Evolutionary conservation across 116 monocot genomes (phyloP).

Genomic region (Iris pallida): DNA sequence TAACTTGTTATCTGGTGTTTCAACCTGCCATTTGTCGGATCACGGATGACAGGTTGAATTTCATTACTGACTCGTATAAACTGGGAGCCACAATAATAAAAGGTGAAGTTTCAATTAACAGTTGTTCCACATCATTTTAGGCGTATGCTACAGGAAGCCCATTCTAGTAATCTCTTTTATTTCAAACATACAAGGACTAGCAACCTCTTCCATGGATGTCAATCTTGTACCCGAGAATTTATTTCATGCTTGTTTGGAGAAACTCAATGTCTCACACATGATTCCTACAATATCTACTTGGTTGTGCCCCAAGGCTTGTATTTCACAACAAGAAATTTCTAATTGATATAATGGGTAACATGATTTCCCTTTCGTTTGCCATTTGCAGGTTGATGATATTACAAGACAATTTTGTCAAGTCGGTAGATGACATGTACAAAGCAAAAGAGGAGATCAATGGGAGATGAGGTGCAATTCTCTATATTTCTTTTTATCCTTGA

Average conservation of each 20-base stretch:
- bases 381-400: no score
- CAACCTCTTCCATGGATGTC: constrained; percentile 45
- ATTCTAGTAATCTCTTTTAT: constrained; percentile 1
- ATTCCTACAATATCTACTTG: constrained; percentile 55
- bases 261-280: constrained; percentile 6
- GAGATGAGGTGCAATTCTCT: no score
- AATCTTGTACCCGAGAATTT: constrained; percentile 60
- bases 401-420: no score
- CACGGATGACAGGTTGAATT: constrained; percentile 35
- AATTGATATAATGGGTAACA: no score
- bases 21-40: constrained; percentile 32
- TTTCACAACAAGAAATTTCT: not conserved
- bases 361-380: no score
- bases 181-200: constrained; percentile 32
- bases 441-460: no score
- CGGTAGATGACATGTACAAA: no score
- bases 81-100: constrained; percentile 52
- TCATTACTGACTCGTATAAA: constrained; percentile 55
- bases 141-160: not conserved
- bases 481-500: no score
- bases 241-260: constrained; percentile 41
- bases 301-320: no score
- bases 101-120: constrained; percentile 28
- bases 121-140: not conserved
- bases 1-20: no score